Evolutionary conservation across 2,329 filamentous ascomycete species (phyloP).

Genomic region (Lecanosticta acicola): DNA sequence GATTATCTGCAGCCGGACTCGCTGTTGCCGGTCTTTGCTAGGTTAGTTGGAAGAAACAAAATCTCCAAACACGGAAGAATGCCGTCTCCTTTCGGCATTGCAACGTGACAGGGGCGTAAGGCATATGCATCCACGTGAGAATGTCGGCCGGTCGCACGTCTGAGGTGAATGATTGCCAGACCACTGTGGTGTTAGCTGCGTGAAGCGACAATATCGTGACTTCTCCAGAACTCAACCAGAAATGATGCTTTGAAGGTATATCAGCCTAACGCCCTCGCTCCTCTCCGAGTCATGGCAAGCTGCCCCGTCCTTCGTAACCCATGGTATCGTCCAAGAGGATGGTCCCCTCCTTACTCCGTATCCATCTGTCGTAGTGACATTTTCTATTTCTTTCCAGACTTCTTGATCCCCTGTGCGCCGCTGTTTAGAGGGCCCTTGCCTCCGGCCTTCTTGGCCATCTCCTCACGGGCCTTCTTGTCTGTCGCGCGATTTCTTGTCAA

Average conservation of each 20-base stretch:
- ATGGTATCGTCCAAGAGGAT: background rate
- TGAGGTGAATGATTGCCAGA: background rate
- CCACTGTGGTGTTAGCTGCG: background rate
- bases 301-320: background rate
- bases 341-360: background rate
- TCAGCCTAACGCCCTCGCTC: background rate
- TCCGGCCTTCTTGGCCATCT: conserved; percentile 76
- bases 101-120: no score
- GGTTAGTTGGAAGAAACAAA: no score
- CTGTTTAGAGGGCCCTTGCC: conserved; percentile 86
- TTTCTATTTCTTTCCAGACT: conserved; percentile 1
- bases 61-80: no score
- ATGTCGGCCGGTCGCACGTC: no score
- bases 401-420: conserved; percentile 56
- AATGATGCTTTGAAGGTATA: background rate
- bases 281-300: background rate
- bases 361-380: background rate
- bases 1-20: no score
- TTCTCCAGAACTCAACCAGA: background rate
- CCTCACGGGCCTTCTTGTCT: conserved; percentile 67
- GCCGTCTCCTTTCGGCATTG: no score
- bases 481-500: background rate
- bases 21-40: no score
- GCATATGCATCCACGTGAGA: no score
- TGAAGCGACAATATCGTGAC: background rate